phyloP scores from a whole-genome alignment of 2,329 filamentous ascomycete genomes.

The Colletotrichum limetticola region DNA sequence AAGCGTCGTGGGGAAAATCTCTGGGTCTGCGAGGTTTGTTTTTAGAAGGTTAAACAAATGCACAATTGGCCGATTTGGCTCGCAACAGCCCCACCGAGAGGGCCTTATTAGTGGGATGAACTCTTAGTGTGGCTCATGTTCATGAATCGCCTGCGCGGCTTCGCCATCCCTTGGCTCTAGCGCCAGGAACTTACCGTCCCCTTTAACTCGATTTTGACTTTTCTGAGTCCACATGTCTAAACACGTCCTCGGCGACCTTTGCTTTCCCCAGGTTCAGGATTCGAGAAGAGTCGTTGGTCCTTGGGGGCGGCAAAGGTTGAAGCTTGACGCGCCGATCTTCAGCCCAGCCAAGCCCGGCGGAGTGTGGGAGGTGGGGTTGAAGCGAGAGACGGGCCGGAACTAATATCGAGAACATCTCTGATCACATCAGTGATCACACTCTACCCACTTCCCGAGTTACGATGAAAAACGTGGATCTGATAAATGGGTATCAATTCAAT shows the following conservation, averaged over 20 bases:
- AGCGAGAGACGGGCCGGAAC: constrained; percentile 1
- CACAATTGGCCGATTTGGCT: neutral
- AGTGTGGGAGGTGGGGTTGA: constrained; percentile 23
- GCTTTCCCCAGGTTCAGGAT: neutral
- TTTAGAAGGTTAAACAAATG: neutral
- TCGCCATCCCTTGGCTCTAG: neutral
- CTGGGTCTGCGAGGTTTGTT: neutral
- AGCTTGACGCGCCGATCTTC: neutral
- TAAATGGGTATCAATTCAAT: no score
- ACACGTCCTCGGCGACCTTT: neutral
- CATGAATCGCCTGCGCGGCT: neutral
- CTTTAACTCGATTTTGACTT: neutral
- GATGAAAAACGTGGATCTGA: neutral
- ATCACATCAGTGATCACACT: neutral
- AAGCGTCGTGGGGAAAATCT: neutral
- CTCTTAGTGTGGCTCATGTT: constrained; percentile 7
- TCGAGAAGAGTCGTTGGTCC: neutral
- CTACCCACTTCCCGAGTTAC: constrained; percentile 1
- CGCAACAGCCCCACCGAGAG: constrained; percentile 5
- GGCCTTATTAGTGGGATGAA: constrained; percentile 3
- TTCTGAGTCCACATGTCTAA: neutral
- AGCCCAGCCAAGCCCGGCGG: neutral
- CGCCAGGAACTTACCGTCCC: neutral
- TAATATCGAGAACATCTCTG: neutral
- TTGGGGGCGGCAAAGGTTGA: neutral